These are phyloP conservation scores for Prunus kanzakura DNA, from an alignment of 306 rosid species.

Conservation along the genomic window DNA sequence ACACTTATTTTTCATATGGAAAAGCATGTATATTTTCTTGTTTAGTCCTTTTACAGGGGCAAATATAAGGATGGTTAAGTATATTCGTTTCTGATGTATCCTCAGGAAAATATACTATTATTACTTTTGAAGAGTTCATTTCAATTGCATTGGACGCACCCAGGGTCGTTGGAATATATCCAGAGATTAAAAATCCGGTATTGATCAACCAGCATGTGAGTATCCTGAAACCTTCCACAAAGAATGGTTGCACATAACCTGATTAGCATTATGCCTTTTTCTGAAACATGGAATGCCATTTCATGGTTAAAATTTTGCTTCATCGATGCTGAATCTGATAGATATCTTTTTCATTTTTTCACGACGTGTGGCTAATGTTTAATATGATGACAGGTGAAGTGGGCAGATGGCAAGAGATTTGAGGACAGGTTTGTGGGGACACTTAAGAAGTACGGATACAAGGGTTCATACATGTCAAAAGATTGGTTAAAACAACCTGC, in stretches of 20 bases:
- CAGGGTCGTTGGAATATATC: constrained; percentile 95
- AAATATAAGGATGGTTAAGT: background rate
- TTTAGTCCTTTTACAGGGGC: background rate
- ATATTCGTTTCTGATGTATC: constrained; percentile 17
- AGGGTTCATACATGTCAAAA: constrained; percentile 78
- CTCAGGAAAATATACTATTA: constrained; percentile 70
- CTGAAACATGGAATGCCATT: background rate
- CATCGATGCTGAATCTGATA: background rate
- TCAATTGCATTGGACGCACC: constrained; percentile 74
- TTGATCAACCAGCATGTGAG: constrained; percentile 81
- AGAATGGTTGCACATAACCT: constrained; percentile 5
- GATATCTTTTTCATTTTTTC: background rate
- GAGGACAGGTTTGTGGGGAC: constrained; percentile 89
- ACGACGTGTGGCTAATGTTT: constrained; percentile 17
- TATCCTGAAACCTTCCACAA: constrained; percentile 19
- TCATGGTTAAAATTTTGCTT: background rate
- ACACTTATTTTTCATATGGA: background rate
- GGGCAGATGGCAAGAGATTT: constrained; percentile 62
- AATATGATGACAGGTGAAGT: constrained; percentile 65
- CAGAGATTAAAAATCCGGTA: constrained; percentile 88
- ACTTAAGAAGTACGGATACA: constrained; percentile 76
- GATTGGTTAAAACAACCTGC: constrained; percentile 84
- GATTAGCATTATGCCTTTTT: background rate
- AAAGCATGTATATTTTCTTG: too few species aligned
- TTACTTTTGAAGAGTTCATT: constrained; percentile 90